Evolutionary conservation across 345 rosid genomes (phyloP).

Genomic region (Jatropha curcas): DNA sequence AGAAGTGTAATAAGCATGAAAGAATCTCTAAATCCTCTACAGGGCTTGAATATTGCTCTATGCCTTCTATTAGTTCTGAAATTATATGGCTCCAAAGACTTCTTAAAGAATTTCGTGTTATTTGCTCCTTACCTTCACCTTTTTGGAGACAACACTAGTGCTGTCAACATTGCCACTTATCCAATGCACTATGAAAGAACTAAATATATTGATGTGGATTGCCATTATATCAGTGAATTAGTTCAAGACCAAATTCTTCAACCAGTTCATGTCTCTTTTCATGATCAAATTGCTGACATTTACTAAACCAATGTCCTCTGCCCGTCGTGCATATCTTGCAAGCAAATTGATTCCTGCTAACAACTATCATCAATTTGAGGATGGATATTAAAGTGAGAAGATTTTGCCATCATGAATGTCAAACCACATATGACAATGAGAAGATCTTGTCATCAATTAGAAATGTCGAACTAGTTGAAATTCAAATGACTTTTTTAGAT

Average conservation of each 20-base stretch:
- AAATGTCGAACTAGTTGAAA: too few species aligned
- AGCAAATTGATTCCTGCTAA: background rate
- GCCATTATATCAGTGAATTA: background rate
- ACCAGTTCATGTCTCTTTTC: background rate
- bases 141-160: slow-evolving; percentile 4
- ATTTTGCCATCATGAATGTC: too few species aligned
- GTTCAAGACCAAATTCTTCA: background rate
- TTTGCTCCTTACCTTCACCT: background rate
- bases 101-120: background rate
- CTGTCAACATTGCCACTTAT: background rate
- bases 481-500: too few species aligned
- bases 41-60: background rate
- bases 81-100: background rate
- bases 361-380: too few species aligned
- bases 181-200: background rate
- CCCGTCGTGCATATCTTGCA: background rate
- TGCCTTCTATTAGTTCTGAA: background rate
- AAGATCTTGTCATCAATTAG: background rate
- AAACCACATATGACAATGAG: too few species aligned
- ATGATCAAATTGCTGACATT: slow-evolving; percentile 2
- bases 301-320: background rate
- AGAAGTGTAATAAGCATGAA: background rate
- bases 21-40: too few species aligned
- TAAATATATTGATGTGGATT: background rate
- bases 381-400: background rate